Percentiles rank a stretch among this genome's conserved stretches.
phyloP scores from a whole-genome alignment of 106 monocot genomes.

The Dendrobium nobile region DNA sequence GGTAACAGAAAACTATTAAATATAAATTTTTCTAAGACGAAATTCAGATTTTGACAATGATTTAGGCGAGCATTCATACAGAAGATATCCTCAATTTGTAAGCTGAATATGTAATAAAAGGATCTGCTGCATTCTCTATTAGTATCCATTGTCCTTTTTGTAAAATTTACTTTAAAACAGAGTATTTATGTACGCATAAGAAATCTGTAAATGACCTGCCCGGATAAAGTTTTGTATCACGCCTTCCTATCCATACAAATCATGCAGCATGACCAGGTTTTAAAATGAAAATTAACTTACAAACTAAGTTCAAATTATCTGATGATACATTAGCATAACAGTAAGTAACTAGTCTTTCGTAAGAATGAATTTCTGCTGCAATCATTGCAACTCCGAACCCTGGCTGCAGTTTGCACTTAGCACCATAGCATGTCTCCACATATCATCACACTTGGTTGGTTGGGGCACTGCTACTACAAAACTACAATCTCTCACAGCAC shows the following conservation, averaged over 20 bases:
- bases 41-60: neutral
- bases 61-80: neutral
- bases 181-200: neutral
- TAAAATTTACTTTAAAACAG: neutral
- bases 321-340: too few species aligned
- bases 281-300: too few species aligned
- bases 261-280: too few species aligned
- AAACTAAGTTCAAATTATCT: too few species aligned
- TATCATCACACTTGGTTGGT: too few species aligned
- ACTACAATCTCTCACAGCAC: too few species aligned
- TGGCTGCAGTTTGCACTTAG: too few species aligned
- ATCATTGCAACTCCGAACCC: too few species aligned
- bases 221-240: neutral
- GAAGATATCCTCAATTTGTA: neutral
- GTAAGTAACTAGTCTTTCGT: too few species aligned
- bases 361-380: too few species aligned
- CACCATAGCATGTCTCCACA: too few species aligned
- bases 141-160: neutral
- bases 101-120: neutral
- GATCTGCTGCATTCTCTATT: neutral
- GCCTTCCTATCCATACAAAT: neutral
- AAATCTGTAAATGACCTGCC: neutral
- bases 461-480: too few species aligned
- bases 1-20: neutral
- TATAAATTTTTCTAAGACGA: neutral